These are phyloP conservation scores for Fusarium sp. DNA, from an alignment of 2,329 filamentous ascomycete genomes.

Conservation along the genomic window DNA sequence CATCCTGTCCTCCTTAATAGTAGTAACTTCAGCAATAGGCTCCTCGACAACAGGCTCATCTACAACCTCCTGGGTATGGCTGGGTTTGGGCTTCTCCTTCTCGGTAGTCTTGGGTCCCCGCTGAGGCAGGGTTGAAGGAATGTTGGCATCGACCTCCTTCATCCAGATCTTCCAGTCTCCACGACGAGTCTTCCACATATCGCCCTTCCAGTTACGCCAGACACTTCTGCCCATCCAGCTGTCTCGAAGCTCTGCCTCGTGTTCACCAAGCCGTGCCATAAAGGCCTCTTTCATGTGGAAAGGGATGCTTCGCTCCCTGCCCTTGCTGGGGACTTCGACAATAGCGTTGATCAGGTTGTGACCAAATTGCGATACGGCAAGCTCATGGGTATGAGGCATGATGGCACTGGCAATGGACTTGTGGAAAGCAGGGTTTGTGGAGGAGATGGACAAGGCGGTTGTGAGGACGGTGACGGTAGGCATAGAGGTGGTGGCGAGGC, in stretches of 20 bases:
- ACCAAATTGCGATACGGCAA: conserved; percentile 63
- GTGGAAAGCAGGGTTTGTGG: conserved; percentile 65
- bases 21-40: background rate
- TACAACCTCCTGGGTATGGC: background rate
- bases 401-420: conserved; percentile 64
- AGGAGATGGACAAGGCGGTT: conserved; percentile 61
- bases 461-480: conserved; percentile 62
- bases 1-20: conserved; percentile 16
- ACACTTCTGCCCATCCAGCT: conserved; percentile 66
- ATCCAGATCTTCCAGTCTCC: conserved; percentile 68
- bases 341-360: conserved; percentile 64
- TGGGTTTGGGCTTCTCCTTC: conserved; percentile 7
- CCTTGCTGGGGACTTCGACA: conserved; percentile 61
- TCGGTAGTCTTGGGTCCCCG: conserved; percentile 25
- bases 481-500: conserved; percentile 69
- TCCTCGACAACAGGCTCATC: conserved; percentile 8
- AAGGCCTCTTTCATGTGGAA: conserved; percentile 69
- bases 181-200: conserved; percentile 65
- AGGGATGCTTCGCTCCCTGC: conserved; percentile 61
- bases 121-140: conserved; percentile 34
- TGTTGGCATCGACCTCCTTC: conserved; percentile 57
- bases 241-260: conserved; percentile 62
- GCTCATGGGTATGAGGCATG: conserved; percentile 56
- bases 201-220: conserved; percentile 69
- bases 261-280: conserved; percentile 60